Percentiles rank a stretch among this genome's conserved stretches.
Evolutionary conservation across 1,284 basidiomycete genomes (phyloP).

Genomic region (Afroboletus lepidellus): DNA sequence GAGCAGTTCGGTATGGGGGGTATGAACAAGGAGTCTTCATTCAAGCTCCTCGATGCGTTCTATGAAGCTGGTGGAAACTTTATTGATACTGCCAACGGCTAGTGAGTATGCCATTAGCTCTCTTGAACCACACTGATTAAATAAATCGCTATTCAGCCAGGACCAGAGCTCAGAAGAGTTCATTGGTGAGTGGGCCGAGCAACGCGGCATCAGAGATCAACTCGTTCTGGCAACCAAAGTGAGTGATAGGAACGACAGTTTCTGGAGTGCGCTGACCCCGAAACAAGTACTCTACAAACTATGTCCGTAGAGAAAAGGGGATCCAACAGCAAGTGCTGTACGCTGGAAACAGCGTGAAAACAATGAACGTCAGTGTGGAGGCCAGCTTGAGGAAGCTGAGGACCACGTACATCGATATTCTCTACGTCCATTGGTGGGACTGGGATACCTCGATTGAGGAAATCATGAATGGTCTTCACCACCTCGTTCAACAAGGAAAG

Average conservation of each 20-base stretch:
- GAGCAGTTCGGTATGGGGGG: constrained; percentile 28
- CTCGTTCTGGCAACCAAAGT: constrained; percentile 57
- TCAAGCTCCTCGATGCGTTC: constrained; percentile 48
- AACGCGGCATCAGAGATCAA: constrained; percentile 51
- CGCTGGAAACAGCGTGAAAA: constrained; percentile 39
- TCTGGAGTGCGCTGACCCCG: background rate
- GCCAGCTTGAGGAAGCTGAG: constrained; percentile 44
- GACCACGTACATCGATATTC: constrained; percentile 44
- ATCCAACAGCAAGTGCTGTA: constrained; percentile 33
- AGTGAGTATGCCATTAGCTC: background rate
- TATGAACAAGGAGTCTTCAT: constrained; percentile 39
- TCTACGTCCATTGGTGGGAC: constrained; percentile 31
- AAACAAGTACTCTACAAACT: constrained; percentile 34
- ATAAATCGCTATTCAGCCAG: constrained; percentile 39
- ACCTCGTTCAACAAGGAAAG: constrained; percentile 40
- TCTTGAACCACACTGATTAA: background rate
- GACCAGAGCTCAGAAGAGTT: constrained; percentile 50
- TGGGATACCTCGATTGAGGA: constrained; percentile 43
- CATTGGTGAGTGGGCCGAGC: constrained; percentile 58
- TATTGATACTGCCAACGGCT: background rate
- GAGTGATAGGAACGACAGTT: background rate
- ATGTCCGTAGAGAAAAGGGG: constrained; percentile 19
- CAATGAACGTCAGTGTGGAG: constrained; percentile 32
- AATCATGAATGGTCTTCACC: constrained; percentile 49
- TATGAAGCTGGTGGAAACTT: constrained; percentile 35